phyloP scores from a whole-genome alignment of 2,329 filamentous ascomycete genomes.

The Orbilia quercus region DNA sequence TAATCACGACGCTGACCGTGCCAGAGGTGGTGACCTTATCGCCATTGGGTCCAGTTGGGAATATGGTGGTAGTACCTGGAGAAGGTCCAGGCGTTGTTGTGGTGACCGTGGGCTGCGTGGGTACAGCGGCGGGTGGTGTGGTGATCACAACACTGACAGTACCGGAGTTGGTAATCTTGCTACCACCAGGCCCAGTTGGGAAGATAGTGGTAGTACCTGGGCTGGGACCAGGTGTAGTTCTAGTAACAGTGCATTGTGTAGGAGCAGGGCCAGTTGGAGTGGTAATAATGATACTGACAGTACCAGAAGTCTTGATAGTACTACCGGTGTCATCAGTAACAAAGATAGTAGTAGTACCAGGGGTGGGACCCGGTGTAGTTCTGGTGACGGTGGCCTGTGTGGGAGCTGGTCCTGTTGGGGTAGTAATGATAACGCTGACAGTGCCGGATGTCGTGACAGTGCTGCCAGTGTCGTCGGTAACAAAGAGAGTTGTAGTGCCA shows the following conservation, averaged over 20 bases:
- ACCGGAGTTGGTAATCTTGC: not conserved
- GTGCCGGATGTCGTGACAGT: not conserved
- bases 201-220: not conserved
- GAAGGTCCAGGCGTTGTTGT: not conserved
- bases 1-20: not conserved
- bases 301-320: not conserved
- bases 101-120: not conserved
- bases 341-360: conserved; percentile 2
- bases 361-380: not conserved
- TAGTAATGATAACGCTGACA: not conserved
- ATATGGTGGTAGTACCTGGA: no score
- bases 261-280: not conserved
- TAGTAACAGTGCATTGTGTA: not conserved
- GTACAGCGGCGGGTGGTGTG: not conserved
- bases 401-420: not conserved
- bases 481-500: not conserved
- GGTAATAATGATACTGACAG: not conserved
- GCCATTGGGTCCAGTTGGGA: no score
- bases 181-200: not conserved
- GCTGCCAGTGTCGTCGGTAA: not conserved
- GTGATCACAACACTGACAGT: conserved; percentile 6
- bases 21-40: not conserved
- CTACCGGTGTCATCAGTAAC: not conserved
- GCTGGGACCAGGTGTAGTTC: not conserved
- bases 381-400: not conserved